Percentiles rank a stretch among this genome's conserved stretches.
phyloP scores from a whole-genome alignment of 2,329 filamentous ascomycete genomes.

The Chaetomiaceae sp. region DNA sequence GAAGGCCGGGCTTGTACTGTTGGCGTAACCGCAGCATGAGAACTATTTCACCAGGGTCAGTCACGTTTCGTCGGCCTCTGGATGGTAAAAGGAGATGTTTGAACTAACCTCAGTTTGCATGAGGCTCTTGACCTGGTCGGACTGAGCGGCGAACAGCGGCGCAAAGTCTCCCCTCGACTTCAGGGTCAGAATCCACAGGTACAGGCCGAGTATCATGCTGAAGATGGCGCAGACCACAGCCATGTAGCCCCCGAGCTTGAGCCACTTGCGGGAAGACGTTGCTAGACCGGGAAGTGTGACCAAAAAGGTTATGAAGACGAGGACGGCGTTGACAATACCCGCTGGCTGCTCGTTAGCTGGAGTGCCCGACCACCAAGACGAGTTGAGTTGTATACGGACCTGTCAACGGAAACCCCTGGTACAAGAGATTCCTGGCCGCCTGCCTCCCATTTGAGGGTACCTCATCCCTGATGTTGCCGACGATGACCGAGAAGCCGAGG shows the following conservation, averaged over 20 bases:
- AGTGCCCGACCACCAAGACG: slow-evolving; percentile 4
- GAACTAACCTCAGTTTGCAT: slow-evolving; percentile 62
- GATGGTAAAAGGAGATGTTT: not conserved
- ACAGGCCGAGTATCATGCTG: slow-evolving; percentile 60
- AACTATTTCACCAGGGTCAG: slow-evolving; percentile 48
- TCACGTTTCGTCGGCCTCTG: slow-evolving; percentile 17
- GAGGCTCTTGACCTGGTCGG: slow-evolving; percentile 55
- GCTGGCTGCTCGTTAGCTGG: slow-evolving; percentile 38
- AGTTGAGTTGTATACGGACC: slow-evolving; percentile 30
- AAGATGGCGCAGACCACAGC: slow-evolving; percentile 58
- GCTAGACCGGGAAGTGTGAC: slow-evolving; percentile 67
- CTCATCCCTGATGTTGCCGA: slow-evolving; percentile 42
- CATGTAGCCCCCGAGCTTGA: slow-evolving; percentile 65
- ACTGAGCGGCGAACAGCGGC: slow-evolving; percentile 55
- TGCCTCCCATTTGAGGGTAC: slow-evolving; percentile 41
- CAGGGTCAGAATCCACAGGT: slow-evolving; percentile 70
- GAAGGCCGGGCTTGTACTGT: slow-evolving; percentile 67
- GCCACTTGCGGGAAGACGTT: slow-evolving; percentile 61
- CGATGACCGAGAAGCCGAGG: slow-evolving; percentile 51
- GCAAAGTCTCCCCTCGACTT: slow-evolving; percentile 59
- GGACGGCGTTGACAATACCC: slow-evolving; percentile 65
- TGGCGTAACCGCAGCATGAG: slow-evolving; percentile 74
- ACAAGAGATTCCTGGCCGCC: slow-evolving; percentile 48
- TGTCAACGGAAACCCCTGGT: slow-evolving; percentile 49
- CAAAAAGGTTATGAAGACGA: slow-evolving; percentile 67